These are phyloP conservation scores for Conoideocrella luteorostrata DNA, from an alignment of 2,329 filamentous ascomycete genomes.

Conservation along the genomic window DNA sequence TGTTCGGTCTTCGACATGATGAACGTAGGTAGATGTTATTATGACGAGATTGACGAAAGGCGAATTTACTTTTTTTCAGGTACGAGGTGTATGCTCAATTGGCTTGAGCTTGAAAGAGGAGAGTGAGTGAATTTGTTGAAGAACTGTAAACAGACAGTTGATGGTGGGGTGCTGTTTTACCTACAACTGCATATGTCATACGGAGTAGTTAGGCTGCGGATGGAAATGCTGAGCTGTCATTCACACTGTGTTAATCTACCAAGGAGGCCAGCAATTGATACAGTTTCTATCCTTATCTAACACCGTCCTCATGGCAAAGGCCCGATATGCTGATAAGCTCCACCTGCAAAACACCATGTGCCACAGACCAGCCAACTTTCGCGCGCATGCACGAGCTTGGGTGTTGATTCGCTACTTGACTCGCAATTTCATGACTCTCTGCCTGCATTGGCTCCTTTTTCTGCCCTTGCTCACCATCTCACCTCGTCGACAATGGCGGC, in stretches of 20 bases:
- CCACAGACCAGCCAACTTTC: no score
- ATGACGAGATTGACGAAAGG: not conserved
- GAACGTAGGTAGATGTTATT: conserved; percentile 12
- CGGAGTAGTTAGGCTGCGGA: not conserved
- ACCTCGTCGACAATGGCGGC: conserved; percentile 21
- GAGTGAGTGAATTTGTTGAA: conserved; percentile 8
- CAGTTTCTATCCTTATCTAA: not conserved
- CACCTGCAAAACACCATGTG: no score
- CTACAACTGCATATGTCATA: conserved; percentile 1
- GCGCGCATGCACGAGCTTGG: not conserved
- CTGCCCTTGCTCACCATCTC: not conserved
- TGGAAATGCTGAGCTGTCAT: not conserved
- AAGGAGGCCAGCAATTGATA: no score
- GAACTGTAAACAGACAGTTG: not conserved
- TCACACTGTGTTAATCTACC: conserved; percentile 2
- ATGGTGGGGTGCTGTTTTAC: conserved; percentile 9
- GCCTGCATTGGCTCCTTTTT: not conserved
- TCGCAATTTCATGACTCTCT: not conserved
- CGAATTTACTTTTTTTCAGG: not conserved
- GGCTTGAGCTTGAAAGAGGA: not conserved
- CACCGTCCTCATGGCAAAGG: not conserved
- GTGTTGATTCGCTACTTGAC: not conserved
- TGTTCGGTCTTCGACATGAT: conserved; percentile 50
- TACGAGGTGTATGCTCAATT: conserved; percentile 3
- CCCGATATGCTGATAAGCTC: not conserved